phyloP scores from a whole-genome alignment of 2,329 filamentous ascomycete genomes.

The Ceratocystis ficicola region DNA sequence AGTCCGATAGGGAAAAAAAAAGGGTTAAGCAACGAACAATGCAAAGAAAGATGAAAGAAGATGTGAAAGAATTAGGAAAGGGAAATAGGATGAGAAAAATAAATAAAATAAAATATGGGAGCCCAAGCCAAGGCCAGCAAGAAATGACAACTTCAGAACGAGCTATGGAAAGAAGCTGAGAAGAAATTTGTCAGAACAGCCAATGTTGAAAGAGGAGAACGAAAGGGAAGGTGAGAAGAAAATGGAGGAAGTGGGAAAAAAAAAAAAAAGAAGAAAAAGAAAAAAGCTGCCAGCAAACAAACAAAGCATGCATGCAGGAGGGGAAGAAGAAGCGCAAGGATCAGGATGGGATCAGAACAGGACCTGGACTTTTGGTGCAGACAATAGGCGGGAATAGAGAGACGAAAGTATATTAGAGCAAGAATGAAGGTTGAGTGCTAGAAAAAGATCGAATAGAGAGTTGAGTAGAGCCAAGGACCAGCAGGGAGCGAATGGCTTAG shows the following conservation, averaged over 20 bases:
- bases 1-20: neutral
- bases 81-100: neutral
- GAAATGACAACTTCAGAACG: neutral
- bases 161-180: neutral
- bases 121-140: neutral
- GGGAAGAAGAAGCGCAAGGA: constrained; percentile 10
- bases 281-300: constrained; percentile 6
- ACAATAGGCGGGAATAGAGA: neutral
- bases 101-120: neutral
- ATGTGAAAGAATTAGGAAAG: constrained; percentile 5
- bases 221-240: neutral
- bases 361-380: neutral
- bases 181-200: neutral
- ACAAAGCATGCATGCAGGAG: constrained; percentile 7
- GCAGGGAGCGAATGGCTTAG: too few relatives aligned
- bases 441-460: neutral
- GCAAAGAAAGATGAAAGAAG: constrained; percentile 2
- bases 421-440: neutral
- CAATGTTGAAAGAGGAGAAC: constrained; percentile 14
- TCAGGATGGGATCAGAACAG: constrained; percentile 9
- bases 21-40: neutral
- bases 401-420: neutral
- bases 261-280: constrained; percentile 11
- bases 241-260: neutral
- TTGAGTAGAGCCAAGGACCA: too few relatives aligned